Conservation (phyloP, 495 filamentous ascomycete species). For the Niebla homalea region DNA sequence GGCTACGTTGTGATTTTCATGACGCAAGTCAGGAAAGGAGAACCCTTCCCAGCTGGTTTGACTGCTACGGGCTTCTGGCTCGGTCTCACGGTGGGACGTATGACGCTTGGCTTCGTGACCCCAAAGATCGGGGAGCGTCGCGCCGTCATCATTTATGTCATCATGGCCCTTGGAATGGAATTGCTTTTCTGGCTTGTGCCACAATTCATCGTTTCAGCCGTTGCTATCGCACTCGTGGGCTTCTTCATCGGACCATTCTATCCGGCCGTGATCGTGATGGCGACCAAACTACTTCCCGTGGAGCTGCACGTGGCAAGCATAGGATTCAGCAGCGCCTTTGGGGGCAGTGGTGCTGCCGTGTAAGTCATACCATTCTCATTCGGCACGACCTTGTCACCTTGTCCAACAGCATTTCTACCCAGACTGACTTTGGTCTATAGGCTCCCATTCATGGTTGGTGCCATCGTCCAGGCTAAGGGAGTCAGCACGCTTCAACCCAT, state of each 20-base stretch:
- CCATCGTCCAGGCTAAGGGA: slow-evolving; percentile 67
- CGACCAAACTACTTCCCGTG: slow-evolving; percentile 68
- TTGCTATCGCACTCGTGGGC: slow-evolving; percentile 54
- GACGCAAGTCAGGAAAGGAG: slow-evolving; percentile 42
- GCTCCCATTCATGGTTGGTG: slow-evolving; percentile 74
- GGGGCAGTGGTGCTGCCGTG: slow-evolving; percentile 57
- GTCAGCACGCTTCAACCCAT: slow-evolving; percentile 70
- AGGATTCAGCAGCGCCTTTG: slow-evolving; percentile 73
- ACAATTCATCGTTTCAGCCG: slow-evolving; percentile 56
- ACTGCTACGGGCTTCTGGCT: slow-evolving; percentile 55
- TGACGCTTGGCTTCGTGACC: slow-evolving; percentile 51
- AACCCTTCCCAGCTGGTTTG: slow-evolving; percentile 45
- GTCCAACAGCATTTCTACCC: neutral
- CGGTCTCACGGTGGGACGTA: slow-evolving; percentile 46
- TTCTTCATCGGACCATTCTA: slow-evolving; percentile 58
- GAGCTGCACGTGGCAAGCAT: slow-evolving; percentile 71
- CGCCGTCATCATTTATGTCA: slow-evolving; percentile 38
- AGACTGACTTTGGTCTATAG: slow-evolving; percentile 21
- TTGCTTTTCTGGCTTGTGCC: slow-evolving; percentile 58
- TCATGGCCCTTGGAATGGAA: slow-evolving; percentile 38
- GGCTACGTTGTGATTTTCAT: slow-evolving; percentile 59
- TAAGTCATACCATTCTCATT: neutral
- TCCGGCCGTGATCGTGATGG: slow-evolving; percentile 63
- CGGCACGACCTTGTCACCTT: neutral
- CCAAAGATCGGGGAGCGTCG: slow-evolving; percentile 46